Evolutionary conservation across 352 stramenopile genomes (phyloP), one percentile per base, ranked within the genome.

Genomic region (Nothophytophthora sp.): DNA sequence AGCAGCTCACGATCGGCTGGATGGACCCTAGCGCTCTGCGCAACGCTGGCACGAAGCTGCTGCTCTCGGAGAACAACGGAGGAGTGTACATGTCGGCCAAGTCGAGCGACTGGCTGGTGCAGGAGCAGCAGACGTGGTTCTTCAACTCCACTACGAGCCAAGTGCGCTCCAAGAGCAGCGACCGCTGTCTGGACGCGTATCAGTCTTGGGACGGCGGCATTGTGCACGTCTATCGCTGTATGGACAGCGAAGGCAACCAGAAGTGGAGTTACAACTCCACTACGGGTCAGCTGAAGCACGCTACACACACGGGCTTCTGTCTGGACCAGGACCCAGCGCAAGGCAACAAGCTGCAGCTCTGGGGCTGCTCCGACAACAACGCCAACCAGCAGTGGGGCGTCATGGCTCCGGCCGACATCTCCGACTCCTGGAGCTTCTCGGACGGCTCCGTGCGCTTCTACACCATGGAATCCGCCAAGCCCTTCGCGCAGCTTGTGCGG

Each of bases 61-160:
- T 73, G 13, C 36, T 79, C 19, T 82, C 76, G 1, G 74, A 76
- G 43, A 61, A 79, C 0, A 60, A 60, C 20, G 59, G 63, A 3
- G 51, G 50, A 7, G 20, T 87, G 19, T 60, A 67, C 59, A 77
- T 83, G 67, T 62, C 70, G 5, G 30, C 32, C 7, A 65, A 66
- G 36, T 73, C 75, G 19, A 62, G 13, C 19, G 64, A 82, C 38
- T 81, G 74, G 70, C 55, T 82, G 12, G 63, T 71, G 35, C 51
- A 67, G 15, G 72, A 88, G 45, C 67, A 84, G 34, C 76, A 86
- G 33, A 60, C 74, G 33, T 92, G 76, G 76, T 90, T 76, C 67
- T 89, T 80, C 27, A 74, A 92, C 36, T 38, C 50, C 1, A 28
- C 30, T 13, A 84, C 74, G 12, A 53, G 71, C 27, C 60, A 72